Conservation (phyloP, 768 basidiomycete genomes). For the Ramaria sp. region DNA sequence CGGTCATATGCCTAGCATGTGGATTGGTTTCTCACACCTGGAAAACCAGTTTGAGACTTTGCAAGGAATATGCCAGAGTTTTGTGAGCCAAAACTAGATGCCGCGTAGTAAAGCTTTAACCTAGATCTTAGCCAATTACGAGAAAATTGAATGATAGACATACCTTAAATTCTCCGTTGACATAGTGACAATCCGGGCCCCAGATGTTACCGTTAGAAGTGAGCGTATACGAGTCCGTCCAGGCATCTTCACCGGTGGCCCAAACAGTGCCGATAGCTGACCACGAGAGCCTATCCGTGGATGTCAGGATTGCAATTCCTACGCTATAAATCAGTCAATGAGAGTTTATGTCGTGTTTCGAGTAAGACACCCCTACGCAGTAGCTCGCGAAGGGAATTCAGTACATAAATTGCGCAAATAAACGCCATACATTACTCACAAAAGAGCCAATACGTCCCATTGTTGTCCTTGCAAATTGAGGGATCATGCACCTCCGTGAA, state of each 20-base stretch:
- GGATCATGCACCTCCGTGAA: slow-evolving; percentile 35
- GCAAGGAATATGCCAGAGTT: slow-evolving; percentile 46
- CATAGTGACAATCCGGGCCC: slow-evolving; percentile 26
- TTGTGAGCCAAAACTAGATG: slow-evolving; percentile 43
- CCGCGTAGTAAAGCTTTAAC: slow-evolving; percentile 41
- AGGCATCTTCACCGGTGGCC: slow-evolving; percentile 34
- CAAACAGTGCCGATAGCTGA: slow-evolving; percentile 34
- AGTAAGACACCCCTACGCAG: neutral
- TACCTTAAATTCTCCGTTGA: slow-evolving; percentile 17
- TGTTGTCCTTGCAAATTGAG: slow-evolving; percentile 37
- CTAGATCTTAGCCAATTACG: neutral
- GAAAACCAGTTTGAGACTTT: slow-evolving; percentile 33
- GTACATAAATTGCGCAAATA: slow-evolving; percentile 10
- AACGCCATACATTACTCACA: slow-evolving; percentile 18
- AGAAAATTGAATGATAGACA: neutral
- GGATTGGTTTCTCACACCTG: neutral
- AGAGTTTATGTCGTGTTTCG: no score
- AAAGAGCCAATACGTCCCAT: slow-evolving; percentile 37
- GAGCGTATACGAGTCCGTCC: slow-evolving; percentile 40
- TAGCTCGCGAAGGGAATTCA: neutral
- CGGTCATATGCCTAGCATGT: neutral
- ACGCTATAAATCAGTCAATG: slow-evolving; percentile 26
- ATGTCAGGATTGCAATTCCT: slow-evolving; percentile 40
- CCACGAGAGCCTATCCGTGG: slow-evolving; percentile 37
- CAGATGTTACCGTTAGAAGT: slow-evolving; percentile 30